Evolutionary conservation across 2,329 filamentous ascomycete genomes (phyloP).

Genomic region (Endothia cerciana): DNA sequence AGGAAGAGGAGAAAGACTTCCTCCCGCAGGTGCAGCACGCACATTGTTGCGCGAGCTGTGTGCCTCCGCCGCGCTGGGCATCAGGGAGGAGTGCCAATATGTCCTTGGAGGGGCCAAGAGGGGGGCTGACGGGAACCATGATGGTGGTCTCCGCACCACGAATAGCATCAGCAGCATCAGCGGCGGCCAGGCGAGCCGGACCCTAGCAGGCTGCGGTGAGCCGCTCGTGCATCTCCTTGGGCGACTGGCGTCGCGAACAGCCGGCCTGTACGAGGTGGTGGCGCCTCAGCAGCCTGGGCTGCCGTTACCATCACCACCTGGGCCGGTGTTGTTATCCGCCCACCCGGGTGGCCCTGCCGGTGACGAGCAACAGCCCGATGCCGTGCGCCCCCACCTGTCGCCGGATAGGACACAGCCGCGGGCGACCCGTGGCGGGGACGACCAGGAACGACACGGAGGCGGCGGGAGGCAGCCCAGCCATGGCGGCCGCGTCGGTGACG

Average conservation of each 20-base stretch:
- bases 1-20: background rate
- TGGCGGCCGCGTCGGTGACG: constrained; percentile 5
- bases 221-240: constrained; percentile 33
- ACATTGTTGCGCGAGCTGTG: constrained; percentile 20
- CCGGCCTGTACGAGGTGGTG: constrained; percentile 22
- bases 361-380: background rate
- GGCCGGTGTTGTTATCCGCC: constrained; percentile 10
- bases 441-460: background rate
- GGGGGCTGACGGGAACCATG: background rate
- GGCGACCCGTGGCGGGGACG: background rate
- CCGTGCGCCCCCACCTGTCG: background rate
- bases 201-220: constrained; percentile 30
- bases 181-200: background rate
- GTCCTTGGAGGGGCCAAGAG: background rate
- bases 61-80: constrained; percentile 21
- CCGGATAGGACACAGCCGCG: constrained; percentile 6
- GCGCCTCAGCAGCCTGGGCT: background rate
- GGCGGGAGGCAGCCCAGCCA: background rate
- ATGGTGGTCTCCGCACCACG: background rate
- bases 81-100: constrained; percentile 18
- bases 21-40: background rate
- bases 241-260: constrained; percentile 30
- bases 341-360: constrained; percentile 7
- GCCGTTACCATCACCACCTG: background rate
- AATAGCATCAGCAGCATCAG: background rate